phyloP scores from a whole-genome alignment of 2,329 filamentous ascomycete genomes.

The Fusarium sp. region DNA sequence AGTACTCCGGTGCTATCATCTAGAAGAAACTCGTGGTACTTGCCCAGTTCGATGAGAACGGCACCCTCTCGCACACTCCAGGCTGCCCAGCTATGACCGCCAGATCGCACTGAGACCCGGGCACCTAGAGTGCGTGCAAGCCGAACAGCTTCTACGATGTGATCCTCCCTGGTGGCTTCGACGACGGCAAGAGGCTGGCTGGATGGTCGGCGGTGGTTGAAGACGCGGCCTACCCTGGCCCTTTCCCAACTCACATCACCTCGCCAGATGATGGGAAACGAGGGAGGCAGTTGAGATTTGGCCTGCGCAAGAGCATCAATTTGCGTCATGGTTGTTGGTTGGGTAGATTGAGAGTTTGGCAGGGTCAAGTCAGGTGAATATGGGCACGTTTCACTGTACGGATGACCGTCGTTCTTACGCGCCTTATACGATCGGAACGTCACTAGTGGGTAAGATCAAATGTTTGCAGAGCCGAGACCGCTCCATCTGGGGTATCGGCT shows the following conservation, averaged over 20 bases:
- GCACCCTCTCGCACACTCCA: background rate
- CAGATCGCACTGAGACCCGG: background rate
- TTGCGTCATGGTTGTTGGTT: background rate
- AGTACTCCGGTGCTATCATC: background rate
- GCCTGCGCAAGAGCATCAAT: background rate
- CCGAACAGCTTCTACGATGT: background rate
- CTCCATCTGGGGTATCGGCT: too few relatives aligned
- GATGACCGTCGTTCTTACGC: too few relatives aligned
- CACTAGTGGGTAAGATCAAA: background rate
- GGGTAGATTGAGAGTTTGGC: background rate
- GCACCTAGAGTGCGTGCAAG: background rate
- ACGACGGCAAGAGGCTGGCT: background rate
- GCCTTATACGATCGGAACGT: background rate
- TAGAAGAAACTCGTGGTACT: background rate
- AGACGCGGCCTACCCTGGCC: background rate
- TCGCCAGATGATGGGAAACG: background rate
- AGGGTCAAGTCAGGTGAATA: accelerated
- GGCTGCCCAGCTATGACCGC: background rate
- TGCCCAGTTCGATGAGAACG: background rate
- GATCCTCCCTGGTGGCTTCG: background rate
- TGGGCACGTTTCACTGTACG: too few relatives aligned
- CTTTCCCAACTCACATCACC: background rate
- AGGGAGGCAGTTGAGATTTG: background rate
- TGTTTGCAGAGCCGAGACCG: background rate
- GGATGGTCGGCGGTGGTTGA: background rate